These are phyloP conservation scores for Lecanosticta acicola DNA, from an alignment of 2,329 filamentous ascomycete genomes.

Conservation along the genomic window DNA sequence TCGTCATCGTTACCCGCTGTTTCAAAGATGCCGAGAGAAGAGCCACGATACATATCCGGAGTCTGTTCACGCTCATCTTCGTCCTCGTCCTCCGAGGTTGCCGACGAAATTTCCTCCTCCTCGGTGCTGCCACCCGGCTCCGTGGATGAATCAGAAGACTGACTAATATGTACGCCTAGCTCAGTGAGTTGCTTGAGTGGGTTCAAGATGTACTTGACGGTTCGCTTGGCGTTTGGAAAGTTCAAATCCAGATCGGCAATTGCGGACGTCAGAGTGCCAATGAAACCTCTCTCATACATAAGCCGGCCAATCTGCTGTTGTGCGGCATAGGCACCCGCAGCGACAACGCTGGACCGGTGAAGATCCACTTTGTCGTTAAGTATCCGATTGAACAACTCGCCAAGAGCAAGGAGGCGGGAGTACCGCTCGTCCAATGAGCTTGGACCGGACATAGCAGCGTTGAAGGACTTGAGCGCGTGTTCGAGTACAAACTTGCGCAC, in stretches of 20 bases:
- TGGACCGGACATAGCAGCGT: conserved; percentile 71
- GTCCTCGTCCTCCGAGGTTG: conserved; percentile 82
- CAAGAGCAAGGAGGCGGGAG: conserved; percentile 76
- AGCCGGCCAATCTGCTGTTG: conserved; percentile 82
- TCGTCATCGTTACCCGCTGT: conserved; percentile 75
- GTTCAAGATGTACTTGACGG: conserved; percentile 91
- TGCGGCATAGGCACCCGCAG: conserved; percentile 40
- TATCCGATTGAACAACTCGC: conserved; percentile 90
- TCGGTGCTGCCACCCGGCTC: conserved; percentile 59
- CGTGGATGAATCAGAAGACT: conserved; percentile 62
- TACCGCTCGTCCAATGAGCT: conserved; percentile 84
- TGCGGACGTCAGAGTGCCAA: conserved; percentile 79
- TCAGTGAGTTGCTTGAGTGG: conserved; percentile 82
- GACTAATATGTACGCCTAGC: conserved; percentile 79
- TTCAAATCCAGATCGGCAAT: conserved; percentile 95
- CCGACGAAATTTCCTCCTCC: conserved; percentile 82
- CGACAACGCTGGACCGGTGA: conserved; percentile 32
- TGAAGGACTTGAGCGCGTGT: conserved; percentile 85
- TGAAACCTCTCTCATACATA: conserved; percentile 98
- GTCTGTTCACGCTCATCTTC: conserved; percentile 70
- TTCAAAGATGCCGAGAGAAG: conserved; percentile 90
- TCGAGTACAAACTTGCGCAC: conserved; percentile 94
- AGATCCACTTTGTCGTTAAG: conserved; percentile 69
- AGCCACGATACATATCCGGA: conserved; percentile 94
- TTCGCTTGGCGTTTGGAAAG: conserved; percentile 85